Evolutionary conservation across 2,329 filamentous ascomycete genomes (phyloP), one percentile per base, ranked within the genome.

Genomic region (Penicillium sp.): DNA sequence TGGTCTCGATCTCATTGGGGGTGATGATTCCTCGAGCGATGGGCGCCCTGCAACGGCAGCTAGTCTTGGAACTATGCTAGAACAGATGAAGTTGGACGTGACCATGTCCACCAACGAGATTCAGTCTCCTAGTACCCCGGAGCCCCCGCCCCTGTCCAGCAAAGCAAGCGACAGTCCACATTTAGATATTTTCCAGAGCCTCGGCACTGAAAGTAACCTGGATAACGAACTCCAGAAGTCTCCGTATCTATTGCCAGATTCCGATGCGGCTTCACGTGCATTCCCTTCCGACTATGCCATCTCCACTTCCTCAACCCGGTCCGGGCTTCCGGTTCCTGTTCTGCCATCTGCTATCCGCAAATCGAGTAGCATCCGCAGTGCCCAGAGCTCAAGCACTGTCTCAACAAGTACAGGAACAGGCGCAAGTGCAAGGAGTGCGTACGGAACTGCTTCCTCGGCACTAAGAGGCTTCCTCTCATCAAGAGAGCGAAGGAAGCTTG

Each of bases 41-140:
- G 73, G 71, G 51, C 76, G 75, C n/a, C 76, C 76, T 13, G 69
- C 65, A 15, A 79, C 78, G 26, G 77, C 76, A 55, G 70, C 71
- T 5, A 79, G 76, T 48, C 64, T 79, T 21, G 71, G 70, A 13
- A 76, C 75, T 17, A 75, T 79, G 71, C 68, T 79, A 17, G 74
- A 77, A 13, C 75, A 75, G 53, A 62, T 79, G 30, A 76, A 76
- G 29, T 69, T 78, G 17, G 74, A 76, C 49, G 68, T 76, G 5
- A 70, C 74, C 3, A 68, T 75, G 3, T 73, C 71, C 17, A 61
- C 69, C 44, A 67, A 70, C 47, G 75, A 75, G 56, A 53, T 73
- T 11, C 66, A 63, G 13, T 59, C 67, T 29, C 62, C 35, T 61
- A 70, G 35, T 38, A 58, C 59, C 8, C 66, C 56, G 46, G 38